These are phyloP conservation scores for Acaromyces ingoldii DNA, from an alignment of 1,284 basidiomycete species.

Conservation along the genomic window DNA sequence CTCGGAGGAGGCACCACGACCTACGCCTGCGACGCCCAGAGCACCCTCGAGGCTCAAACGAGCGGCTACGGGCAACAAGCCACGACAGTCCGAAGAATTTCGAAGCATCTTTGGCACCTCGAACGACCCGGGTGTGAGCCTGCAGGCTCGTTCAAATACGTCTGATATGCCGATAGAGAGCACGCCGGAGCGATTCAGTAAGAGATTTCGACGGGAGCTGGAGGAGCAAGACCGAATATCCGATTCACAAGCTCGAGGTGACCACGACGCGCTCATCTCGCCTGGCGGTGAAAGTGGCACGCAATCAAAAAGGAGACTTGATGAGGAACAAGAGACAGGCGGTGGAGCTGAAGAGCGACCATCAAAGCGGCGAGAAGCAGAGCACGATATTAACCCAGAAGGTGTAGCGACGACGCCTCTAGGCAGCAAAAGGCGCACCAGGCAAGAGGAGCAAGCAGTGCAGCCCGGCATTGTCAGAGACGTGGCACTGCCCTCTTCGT, in stretches of 20 bases:
- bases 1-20: too few species aligned
- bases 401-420: neutral
- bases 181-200: neutral
- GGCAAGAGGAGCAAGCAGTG: neutral
- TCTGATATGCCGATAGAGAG: neutral
- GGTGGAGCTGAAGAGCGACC: neutral
- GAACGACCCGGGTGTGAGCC: neutral
- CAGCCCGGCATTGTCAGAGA: neutral
- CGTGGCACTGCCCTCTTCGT: too few species aligned
- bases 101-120: neutral
- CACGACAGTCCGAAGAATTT: neutral
- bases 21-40: too few species aligned
- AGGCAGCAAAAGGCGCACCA: neutral
- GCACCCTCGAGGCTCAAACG: neutral
- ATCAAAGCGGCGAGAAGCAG: too few species aligned
- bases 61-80: neutral
- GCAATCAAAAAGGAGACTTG: neutral
- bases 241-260: too few species aligned
- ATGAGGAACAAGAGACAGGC: neutral
- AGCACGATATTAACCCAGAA: too few species aligned
- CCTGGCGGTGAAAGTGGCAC: neutral
- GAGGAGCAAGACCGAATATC: constrained; percentile 25
- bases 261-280: too few species aligned
- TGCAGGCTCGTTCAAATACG: neutral
- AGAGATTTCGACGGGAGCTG: constrained; percentile 25